A percentile compares a stretch with the other conserved stretches of the same genome.
These are phyloP conservation scores for Fistulifera pelliculosa DNA, from an alignment of 108 stramenopile species.

Conservation along the genomic window DNA sequence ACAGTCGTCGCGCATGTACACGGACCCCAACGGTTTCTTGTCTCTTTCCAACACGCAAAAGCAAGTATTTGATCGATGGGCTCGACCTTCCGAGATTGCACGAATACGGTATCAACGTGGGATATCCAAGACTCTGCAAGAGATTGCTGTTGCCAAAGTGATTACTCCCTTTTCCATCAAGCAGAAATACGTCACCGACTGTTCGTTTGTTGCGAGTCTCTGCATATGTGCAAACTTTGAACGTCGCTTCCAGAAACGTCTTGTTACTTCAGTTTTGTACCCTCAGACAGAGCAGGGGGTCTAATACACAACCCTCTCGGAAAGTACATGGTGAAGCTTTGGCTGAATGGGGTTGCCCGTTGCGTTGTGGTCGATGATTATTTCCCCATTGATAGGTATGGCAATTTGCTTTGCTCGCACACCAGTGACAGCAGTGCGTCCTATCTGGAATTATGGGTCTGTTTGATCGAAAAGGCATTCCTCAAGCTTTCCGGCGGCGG, in stretches of 20 bases:
- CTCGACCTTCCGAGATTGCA: conserved; percentile 59
- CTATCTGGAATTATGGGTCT: conserved; percentile 81
- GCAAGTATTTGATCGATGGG: conserved; percentile 48
- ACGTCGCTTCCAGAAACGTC: conserved; percentile 44
- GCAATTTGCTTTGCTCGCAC: conserved; percentile 73
- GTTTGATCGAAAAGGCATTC: conserved; percentile 93
- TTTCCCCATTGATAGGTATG: conserved; percentile 70
- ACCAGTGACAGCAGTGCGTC: conserved; percentile 14
- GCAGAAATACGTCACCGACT: conserved; percentile 85
- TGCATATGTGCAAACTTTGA: conserved; percentile 85
- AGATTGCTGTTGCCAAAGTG: conserved; percentile 28
- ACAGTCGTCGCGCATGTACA: conserved; percentile 10
- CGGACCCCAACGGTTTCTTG: conserved; percentile 55
- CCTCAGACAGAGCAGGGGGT: conserved; percentile 53
- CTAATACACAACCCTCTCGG: conserved; percentile 84
- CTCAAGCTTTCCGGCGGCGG: conserved; percentile 83
- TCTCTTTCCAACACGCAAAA: conserved; percentile 48
- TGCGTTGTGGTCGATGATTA: conserved; percentile 83
- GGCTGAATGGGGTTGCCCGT: conserved; percentile 84
- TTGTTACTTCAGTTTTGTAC: conserved; percentile 69
- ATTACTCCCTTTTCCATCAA: conserved; percentile 59
- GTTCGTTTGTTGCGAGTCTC: conserved; percentile 87
- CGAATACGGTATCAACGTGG: conserved; percentile 19
- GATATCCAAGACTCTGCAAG: conserved; percentile 8
- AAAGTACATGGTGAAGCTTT: conserved; percentile 90